Conservation (phyloP, 164 flowering plant species). For the Santalum album region DNA sequence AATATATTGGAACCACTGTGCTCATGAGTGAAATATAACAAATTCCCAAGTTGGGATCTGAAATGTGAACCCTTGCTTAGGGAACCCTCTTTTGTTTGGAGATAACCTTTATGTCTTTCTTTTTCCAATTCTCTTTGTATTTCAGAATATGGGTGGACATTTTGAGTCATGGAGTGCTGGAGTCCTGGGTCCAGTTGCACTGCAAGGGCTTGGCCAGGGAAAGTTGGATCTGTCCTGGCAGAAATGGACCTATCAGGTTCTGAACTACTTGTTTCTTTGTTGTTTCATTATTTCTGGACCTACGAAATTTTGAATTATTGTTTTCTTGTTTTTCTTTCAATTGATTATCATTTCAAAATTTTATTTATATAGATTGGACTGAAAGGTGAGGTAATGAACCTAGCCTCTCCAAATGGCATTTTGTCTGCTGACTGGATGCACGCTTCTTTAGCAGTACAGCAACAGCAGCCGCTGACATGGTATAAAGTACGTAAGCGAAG, state of each 20-base stretch:
- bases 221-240: constrained; percentile 43
- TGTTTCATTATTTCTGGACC: too few species aligned
- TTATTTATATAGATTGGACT: constrained; percentile 34
- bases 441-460: constrained; percentile 26
- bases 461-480: constrained; percentile 42
- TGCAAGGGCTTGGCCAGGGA: constrained; percentile 35
- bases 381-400: constrained; percentile 45
- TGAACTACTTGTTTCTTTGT: neutral
- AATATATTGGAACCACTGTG: too few species aligned
- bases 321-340: too few species aligned
- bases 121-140: too few species aligned
- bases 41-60: too few species aligned
- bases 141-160: constrained; percentile 41
- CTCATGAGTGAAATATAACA: too few species aligned
- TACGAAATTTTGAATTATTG: too few species aligned
- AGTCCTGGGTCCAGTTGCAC: constrained; percentile 42
- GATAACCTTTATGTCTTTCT: too few species aligned
- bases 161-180: constrained; percentile 48
- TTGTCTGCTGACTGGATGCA: constrained; percentile 39
- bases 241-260: constrained; percentile 48
- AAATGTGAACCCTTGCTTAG: neutral
- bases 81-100: neutral
- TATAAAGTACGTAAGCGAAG: constrained; percentile 26
- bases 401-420: constrained; percentile 30
- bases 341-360: too few species aligned